Percentiles rank a stretch among this genome's conserved stretches.
Evolutionary conservation across 2,329 filamentous ascomycete species (phyloP).

Genomic region (Xylariaceae sp.): DNA sequence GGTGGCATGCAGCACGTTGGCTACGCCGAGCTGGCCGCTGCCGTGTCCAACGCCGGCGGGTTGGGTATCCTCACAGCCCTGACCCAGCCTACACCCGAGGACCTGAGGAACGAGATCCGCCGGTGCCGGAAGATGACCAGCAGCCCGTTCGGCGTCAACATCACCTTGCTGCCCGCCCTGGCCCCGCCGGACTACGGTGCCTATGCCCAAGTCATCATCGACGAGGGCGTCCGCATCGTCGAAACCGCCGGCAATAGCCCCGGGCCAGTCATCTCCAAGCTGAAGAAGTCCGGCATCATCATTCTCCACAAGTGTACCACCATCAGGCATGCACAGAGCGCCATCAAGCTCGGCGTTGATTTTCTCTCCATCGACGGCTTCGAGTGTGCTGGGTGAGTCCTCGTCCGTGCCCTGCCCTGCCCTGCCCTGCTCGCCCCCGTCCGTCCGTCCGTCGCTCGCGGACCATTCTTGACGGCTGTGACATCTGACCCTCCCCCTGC

Average conservation of each 20-base stretch:
- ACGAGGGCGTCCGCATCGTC: slow-evolving; percentile 84
- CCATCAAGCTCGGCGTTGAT: slow-evolving; percentile 90
- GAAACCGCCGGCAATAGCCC: slow-evolving; percentile 88
- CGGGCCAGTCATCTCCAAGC: slow-evolving; percentile 79
- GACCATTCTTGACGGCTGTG: slow-evolving; percentile 4
- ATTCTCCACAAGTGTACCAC: slow-evolving; percentile 98
- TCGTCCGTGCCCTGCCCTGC: background rate
- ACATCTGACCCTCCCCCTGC: too few relatives aligned
- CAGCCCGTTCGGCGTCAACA: slow-evolving; percentile 84
- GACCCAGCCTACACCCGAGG: slow-evolving; percentile 87
- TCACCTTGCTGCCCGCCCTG: slow-evolving; percentile 85
- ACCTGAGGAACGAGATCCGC: slow-evolving; percentile 87
- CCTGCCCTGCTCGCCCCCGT: background rate
- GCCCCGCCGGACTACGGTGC: slow-evolving; percentile 86
- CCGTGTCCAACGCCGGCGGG: slow-evolving; percentile 75
- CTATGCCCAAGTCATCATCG: slow-evolving; percentile 87
- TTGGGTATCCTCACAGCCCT: slow-evolving; percentile 79
- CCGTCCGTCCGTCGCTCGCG: background rate
- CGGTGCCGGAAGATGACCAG: slow-evolving; percentile 73
- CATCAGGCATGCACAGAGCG: slow-evolving; percentile 84
- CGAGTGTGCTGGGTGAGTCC: slow-evolving; percentile 70
- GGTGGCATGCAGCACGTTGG: slow-evolving; percentile 85
- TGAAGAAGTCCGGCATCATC: slow-evolving; percentile 71
- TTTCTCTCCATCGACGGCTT: slow-evolving; percentile 97
- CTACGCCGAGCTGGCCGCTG: slow-evolving; percentile 69